These are phyloP conservation scores for Boletus semigastroideus DNA, from an alignment of 1,284 basidiomycete species.

Conservation along the genomic window DNA sequence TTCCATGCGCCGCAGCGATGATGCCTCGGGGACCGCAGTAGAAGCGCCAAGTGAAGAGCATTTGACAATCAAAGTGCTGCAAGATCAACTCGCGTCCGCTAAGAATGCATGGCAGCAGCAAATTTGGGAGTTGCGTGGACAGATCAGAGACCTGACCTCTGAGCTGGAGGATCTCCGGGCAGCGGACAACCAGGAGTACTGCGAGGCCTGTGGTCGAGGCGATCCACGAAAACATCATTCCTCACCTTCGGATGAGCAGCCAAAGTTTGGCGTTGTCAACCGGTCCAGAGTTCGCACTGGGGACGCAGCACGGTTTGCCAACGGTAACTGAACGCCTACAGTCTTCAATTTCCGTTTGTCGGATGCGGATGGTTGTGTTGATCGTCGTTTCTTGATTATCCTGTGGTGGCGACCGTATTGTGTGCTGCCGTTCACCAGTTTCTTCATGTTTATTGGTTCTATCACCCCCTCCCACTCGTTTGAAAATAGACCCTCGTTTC, in stretches of 20 bases:
- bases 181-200: slow-evolving; percentile 43
- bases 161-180: slow-evolving; percentile 60
- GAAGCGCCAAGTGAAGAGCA: slow-evolving; percentile 44
- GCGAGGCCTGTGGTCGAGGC: slow-evolving; percentile 61
- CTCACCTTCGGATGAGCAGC: slow-evolving; percentile 16
- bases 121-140: slow-evolving; percentile 72
- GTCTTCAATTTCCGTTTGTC: slow-evolving; percentile 12
- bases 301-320: slow-evolving; percentile 59
- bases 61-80: slow-evolving; percentile 51
- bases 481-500: background rate
- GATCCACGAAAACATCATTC: slow-evolving; percentile 19
- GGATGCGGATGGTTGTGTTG: slow-evolving; percentile 15
- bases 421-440: slow-evolving; percentile 10
- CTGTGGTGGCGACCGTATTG: slow-evolving; percentile 9
- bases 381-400: slow-evolving; percentile 17
- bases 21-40: slow-evolving; percentile 29
- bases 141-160: slow-evolving; percentile 66
- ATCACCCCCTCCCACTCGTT: slow-evolving; percentile 12
- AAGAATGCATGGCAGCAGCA: slow-evolving; percentile 68
- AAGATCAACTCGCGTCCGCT: slow-evolving; percentile 59
- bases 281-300: slow-evolving; percentile 68
- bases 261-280: slow-evolving; percentile 53
- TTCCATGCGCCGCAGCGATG: slow-evolving; percentile 36
- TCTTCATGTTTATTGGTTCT: slow-evolving; percentile 27
- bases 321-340: slow-evolving; percentile 32